Conservation (phyloP, 805 yeast genomes). For the Starmerella roubikii region DNA sequence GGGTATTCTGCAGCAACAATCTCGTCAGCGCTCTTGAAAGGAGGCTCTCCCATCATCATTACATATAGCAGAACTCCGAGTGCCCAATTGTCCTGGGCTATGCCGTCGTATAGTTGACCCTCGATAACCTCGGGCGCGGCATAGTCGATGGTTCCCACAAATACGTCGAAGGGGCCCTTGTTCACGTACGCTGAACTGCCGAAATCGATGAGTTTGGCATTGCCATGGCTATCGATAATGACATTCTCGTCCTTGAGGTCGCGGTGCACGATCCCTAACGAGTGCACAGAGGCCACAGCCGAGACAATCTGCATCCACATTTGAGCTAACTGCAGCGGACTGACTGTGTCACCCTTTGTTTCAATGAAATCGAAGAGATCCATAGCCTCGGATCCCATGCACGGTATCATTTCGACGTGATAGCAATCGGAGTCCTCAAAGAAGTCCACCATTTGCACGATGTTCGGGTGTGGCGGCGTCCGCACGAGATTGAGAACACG, state of each 20-base stretch:
- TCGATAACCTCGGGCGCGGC: slow-evolving; percentile 93
- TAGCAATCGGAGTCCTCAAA: slow-evolving; percentile 86
- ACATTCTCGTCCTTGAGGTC: slow-evolving; percentile 93
- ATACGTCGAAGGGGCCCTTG: slow-evolving; percentile 92
- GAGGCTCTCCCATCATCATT: slow-evolving; percentile 82
- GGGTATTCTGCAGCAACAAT: slow-evolving; percentile 74
- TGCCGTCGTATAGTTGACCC: slow-evolving; percentile 82
- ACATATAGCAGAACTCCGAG: slow-evolving; percentile 84
- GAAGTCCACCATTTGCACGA: slow-evolving; percentile 72
- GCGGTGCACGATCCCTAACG: slow-evolving; percentile 76
- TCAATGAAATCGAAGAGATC: slow-evolving; percentile 90
- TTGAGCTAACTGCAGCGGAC: neutral
- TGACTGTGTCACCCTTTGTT: slow-evolving; percentile 5
- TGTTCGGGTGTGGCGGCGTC: slow-evolving; percentile 70
- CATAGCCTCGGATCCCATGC: slow-evolving; percentile 69
- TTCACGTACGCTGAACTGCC: slow-evolving; percentile 86
- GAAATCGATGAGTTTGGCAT: slow-evolving; percentile 78
- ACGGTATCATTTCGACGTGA: slow-evolving; percentile 82
- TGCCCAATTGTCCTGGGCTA: slow-evolving; percentile 96
- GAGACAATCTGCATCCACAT: slow-evolving; percentile 48
- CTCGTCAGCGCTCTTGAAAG: slow-evolving; percentile 90
- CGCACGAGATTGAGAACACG: slow-evolving; percentile 72
- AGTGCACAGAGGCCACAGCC: slow-evolving; percentile 69
- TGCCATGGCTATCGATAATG: slow-evolving; percentile 64
- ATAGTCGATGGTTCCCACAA: slow-evolving; percentile 93